These are phyloP conservation scores for Crithidia thermophila DNA, from an alignment of 208 protist species.

Conservation along the genomic window DNA sequence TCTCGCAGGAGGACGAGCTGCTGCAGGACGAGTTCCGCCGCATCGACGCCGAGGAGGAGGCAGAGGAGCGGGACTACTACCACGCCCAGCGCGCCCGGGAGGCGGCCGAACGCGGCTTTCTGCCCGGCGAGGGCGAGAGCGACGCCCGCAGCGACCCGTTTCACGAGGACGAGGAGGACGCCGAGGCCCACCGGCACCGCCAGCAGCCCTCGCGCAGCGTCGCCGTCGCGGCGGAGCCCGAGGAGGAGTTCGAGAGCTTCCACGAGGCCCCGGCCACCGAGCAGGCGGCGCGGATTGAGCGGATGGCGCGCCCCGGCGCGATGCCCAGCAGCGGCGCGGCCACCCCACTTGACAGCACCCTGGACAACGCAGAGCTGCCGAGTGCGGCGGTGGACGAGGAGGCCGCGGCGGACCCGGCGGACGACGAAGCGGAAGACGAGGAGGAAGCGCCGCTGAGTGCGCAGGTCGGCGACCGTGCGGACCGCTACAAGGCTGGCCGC, in stretches of 20 bases:
- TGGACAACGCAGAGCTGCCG: neutral
- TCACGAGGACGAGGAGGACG: constrained; percentile 37
- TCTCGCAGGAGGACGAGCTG: constrained; percentile 41
- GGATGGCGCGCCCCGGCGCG: constrained; percentile 13
- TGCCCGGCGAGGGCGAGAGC: constrained; percentile 14
- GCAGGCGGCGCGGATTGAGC: constrained; percentile 30
- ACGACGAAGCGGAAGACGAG: constrained; percentile 11
- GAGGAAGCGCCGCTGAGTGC: constrained; percentile 20
- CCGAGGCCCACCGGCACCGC: constrained; percentile 4
- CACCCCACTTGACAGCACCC: neutral
- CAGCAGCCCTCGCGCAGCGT: constrained; percentile 10
- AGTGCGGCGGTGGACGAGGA: neutral
- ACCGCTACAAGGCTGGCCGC: constrained; percentile 16
- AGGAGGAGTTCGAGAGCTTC: constrained; percentile 46
- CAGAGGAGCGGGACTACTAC: constrained; percentile 31
- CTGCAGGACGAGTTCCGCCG: constrained; percentile 42
- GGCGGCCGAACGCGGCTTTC: constrained; percentile 21
- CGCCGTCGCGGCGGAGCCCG: constrained; percentile 29
- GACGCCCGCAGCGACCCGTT: constrained; percentile 23
- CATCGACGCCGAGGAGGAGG: constrained; percentile 44
- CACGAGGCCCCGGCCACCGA: constrained; percentile 13
- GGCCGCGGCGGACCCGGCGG: neutral
- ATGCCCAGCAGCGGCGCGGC: constrained; percentile 1
- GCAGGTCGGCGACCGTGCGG: constrained; percentile 6
- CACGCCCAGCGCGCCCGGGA: constrained; percentile 18